Base-by-base conservation (phyloP, 208 protist species). In the Baffinella frigidus region DNA sequence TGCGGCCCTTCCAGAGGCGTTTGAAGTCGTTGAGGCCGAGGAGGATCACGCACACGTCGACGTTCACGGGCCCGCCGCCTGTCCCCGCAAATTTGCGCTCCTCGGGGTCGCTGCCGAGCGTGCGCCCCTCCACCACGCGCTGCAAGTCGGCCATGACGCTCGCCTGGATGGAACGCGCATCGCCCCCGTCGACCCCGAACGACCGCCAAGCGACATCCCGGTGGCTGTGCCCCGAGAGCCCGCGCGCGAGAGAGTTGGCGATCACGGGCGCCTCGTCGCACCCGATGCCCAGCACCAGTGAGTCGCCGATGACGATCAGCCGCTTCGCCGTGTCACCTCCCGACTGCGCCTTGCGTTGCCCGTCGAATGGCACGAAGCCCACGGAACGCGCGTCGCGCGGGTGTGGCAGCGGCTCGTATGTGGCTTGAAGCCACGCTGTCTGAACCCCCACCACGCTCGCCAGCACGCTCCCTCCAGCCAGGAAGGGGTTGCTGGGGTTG, bases 401-500 rank as follows among this genome's bases (percentile, higher is more conserved):
- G 10, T 45, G 77, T 4, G 77, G 77, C 44, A 87, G 61, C 4
- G 77, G 77, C 44, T 45, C 44, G 77, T 87, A 87, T 36, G 77
- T 87, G 39, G 39, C 44, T n/a, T 87, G 77, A 11, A 87, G 17
- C 4, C 61, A 87, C 27, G 77, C 77, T 87, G 77, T 61, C 77
- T 87, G 77, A 44, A 10, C 14, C 33, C 39, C 77, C 14, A 87
- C 77, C 27, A 87, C 50, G 44, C 41, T 87, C 38, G 39, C 77
- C 4, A 87, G 77, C 33, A 87, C 77, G 36, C 77, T 87, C 9
- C 39, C 77, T 2, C 77, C 77, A 3, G 77, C 77, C 24, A 87
- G 45, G 77, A 87, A 87, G 7, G 77, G 77, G 27, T 87, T 87
- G 30, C 39, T 87, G 14, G 77, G 77, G 27, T 87, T 87, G 77